These are phyloP conservation scores for Cryptosporidium bovis DNA, from an alignment of 169 alveolate genomes.

Conservation along the genomic window DNA sequence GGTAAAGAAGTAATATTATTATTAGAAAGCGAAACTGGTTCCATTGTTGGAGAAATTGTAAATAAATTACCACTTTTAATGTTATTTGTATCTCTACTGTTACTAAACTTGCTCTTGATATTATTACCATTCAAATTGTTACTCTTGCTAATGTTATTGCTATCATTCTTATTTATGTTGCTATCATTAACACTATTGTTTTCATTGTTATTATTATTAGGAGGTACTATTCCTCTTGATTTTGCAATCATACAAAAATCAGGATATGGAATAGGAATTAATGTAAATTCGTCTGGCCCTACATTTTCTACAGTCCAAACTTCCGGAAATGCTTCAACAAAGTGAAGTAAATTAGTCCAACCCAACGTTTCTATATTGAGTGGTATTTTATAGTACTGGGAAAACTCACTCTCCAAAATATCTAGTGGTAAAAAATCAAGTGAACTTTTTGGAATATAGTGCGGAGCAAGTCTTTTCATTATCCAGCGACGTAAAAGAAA, in stretches of 20 bases:
- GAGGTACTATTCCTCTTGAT: constrained; percentile 13
- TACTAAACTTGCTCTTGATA: no score
- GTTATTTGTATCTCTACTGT: no score
- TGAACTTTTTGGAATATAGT: constrained; percentile 49
- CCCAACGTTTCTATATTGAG: constrained; percentile 55
- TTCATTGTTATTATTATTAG: background rate
- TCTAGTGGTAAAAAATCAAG: constrained; percentile 66
- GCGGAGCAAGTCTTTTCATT: constrained; percentile 48
- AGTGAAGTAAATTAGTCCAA: constrained; percentile 68
- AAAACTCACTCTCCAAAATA: constrained; percentile 50
- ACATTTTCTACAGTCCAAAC: constrained; percentile 74
- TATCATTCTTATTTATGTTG: background rate
- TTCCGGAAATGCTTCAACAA: constrained; percentile 72
- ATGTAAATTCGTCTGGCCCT: constrained; percentile 71
- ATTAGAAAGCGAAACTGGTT: no score
- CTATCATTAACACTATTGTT: background rate
- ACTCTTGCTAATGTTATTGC: no score
- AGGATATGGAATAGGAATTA: constrained; percentile 63
- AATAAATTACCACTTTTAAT: no score
- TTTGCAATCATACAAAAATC: constrained; percentile 55
- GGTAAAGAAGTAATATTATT: no score
- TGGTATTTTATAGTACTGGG: constrained; percentile 44
- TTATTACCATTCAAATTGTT: background rate
- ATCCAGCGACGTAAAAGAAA: constrained; percentile 67
- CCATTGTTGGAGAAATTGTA: no score